Percentiles rank a stretch among this genome's conserved stretches.
phyloP scores from a whole-genome alignment of 768 basidiomycete species.

The Pluteus cervinus region DNA sequence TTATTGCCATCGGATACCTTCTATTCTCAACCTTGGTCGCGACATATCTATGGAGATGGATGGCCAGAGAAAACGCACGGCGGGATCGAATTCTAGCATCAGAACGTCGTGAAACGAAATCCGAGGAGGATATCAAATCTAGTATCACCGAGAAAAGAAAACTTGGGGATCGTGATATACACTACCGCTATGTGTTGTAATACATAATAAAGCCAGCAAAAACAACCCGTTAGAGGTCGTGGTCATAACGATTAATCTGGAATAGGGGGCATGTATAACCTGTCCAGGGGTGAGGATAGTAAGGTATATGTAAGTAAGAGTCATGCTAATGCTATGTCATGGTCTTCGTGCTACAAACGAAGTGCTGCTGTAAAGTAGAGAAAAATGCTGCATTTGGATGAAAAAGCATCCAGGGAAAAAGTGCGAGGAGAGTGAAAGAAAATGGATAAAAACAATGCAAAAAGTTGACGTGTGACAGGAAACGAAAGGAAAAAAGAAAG shows the following conservation, averaged over 20 bases:
- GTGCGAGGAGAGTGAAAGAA: not conserved
- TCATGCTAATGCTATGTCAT: not conserved
- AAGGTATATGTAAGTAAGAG: not conserved
- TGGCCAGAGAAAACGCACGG: slow-evolving; percentile 44
- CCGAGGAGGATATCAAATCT: slow-evolving; percentile 9
- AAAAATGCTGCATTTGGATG: slow-evolving; percentile 2
- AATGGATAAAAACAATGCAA: slow-evolving; percentile 3
- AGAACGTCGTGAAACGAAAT: slow-evolving; percentile 17
- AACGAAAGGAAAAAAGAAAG: slow-evolving; percentile 5
- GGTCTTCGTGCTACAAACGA: not conserved
- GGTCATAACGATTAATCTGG: slow-evolving; percentile 8
- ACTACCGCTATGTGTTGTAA: slow-evolving; percentile 35
- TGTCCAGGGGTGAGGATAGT: too few species aligned
- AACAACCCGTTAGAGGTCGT: not conserved
- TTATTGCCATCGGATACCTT: slow-evolving; percentile 56
- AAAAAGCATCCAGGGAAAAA: not conserved
- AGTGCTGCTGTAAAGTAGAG: slow-evolving; percentile 1
- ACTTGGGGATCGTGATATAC: slow-evolving; percentile 32
- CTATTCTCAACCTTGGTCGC: slow-evolving; percentile 39
- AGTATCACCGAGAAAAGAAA: too few species aligned
- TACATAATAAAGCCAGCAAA: slow-evolving; percentile 2
- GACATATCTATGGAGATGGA: slow-evolving; percentile 38
- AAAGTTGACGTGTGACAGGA: not conserved
- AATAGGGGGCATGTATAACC: too few species aligned
- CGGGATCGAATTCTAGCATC: slow-evolving; percentile 25